Percentiles rank a stretch among this genome's conserved stretches.
phyloP scores from a whole-genome alignment of 495 filamentous ascomycete species.

The Lophium mytilinum region DNA sequence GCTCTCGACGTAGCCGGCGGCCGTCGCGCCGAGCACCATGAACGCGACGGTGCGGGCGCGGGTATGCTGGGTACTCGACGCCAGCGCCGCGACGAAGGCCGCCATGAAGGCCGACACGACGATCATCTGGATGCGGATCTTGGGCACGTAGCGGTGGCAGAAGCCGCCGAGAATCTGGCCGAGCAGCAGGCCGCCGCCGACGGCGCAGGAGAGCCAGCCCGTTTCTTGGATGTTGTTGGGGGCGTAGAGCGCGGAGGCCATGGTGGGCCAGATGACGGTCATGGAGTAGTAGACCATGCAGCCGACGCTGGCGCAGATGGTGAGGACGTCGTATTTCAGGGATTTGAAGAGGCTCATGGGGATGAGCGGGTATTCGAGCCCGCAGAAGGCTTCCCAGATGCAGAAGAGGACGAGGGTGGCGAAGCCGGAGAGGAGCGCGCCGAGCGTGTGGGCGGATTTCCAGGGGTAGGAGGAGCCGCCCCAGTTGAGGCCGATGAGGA shows the following conservation, averaged over 20 bases:
- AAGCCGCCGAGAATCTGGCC: slow-evolving; percentile 19
- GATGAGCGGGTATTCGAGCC: slow-evolving; percentile 33
- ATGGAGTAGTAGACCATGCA: slow-evolving; percentile 36
- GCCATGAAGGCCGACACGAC: slow-evolving; percentile 11
- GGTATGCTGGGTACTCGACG: slow-evolving; percentile 5
- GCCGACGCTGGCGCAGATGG: slow-evolving; percentile 35
- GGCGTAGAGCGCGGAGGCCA: slow-evolving; percentile 27
- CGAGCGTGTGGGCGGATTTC: slow-evolving; percentile 24
- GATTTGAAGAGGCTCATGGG: slow-evolving; percentile 42
- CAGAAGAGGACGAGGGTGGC: slow-evolving; percentile 14
- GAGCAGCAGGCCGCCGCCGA: slow-evolving; percentile 20
- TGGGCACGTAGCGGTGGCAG: slow-evolving; percentile 8
- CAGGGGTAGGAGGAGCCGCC: slow-evolving; percentile 28
- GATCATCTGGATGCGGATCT: slow-evolving; percentile 20
- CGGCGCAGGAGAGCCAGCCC: slow-evolving; percentile 32
- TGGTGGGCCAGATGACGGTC: slow-evolving; percentile 35
- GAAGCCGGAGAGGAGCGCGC: slow-evolving; percentile 17
- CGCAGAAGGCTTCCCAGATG: slow-evolving; percentile 16
- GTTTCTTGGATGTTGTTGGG: slow-evolving; percentile 29
- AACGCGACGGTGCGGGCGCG: slow-evolving; percentile 11
- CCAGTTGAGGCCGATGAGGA: slow-evolving; percentile 40
- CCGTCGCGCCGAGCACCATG: slow-evolving; percentile 13
- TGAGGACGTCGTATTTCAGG: slow-evolving; percentile 35
- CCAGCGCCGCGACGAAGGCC: slow-evolving; percentile 17
- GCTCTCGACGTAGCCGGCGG: slow-evolving; percentile 22